Percentiles rank a stretch among this genome's conserved stretches.
These are phyloP conservation scores for Citropsis articulata DNA, from an alignment of 345 rosid genomes.

Conservation along the genomic window DNA sequence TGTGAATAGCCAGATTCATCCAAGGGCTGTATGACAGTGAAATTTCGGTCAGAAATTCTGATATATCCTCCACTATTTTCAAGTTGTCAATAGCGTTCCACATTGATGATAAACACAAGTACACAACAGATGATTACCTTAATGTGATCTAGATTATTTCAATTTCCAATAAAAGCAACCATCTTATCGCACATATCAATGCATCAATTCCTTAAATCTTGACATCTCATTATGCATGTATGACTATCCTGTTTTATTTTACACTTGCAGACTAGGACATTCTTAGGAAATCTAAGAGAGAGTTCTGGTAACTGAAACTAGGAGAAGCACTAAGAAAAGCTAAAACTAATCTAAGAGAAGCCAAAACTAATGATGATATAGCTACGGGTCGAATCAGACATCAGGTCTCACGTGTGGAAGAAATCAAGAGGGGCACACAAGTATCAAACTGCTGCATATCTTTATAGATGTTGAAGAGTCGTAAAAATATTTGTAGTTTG, in stretches of 20 bases:
- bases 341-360: background rate
- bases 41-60: background rate
- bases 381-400: background rate
- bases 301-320: background rate
- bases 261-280: background rate
- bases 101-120: background rate
- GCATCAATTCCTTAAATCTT: background rate
- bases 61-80: background rate
- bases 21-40: slow-evolving; percentile 38
- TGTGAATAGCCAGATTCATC: slow-evolving; percentile 61
- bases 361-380: background rate
- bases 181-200: background rate
- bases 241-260: background rate
- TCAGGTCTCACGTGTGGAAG: background rate
- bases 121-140: no score
- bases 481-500: background rate
- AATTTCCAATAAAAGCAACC: background rate
- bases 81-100: background rate
- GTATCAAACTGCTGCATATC: background rate
- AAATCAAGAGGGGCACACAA: background rate
- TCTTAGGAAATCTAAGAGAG: background rate
- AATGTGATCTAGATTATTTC: background rate
- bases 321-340: background rate
- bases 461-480: background rate
- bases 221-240: background rate